Evolutionary conservation across 2,329 filamentous ascomycete genomes (phyloP).

Genomic region (Aspergillus bombycis): DNA sequence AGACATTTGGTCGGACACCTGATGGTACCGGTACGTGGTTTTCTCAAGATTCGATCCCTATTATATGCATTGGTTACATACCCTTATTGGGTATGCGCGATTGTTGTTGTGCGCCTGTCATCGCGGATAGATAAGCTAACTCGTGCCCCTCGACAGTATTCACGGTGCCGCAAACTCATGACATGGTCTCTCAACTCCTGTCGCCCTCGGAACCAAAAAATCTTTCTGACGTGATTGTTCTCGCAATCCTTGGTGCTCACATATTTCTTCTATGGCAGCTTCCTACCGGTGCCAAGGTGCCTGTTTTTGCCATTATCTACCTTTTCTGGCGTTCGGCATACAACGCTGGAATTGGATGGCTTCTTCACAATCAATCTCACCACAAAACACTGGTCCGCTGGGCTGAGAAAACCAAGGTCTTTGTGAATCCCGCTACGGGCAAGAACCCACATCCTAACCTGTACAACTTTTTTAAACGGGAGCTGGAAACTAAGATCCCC

Average conservation of each 20-base stretch:
- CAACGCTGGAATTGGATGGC: constrained; percentile 89
- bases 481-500: constrained; percentile 93
- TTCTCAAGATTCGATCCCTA: background rate
- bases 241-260: constrained; percentile 75
- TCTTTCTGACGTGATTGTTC: constrained; percentile 78
- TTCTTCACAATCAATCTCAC: constrained; percentile 87
- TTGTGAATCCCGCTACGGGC: constrained; percentile 79
- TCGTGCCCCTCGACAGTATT: constrained; percentile 67
- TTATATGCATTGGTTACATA: background rate
- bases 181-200: constrained; percentile 97
- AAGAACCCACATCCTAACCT: constrained; percentile 80
- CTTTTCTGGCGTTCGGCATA: constrained; percentile 91
- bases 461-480: constrained; percentile 80
- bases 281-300: constrained; percentile 69
- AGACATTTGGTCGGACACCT: constrained; percentile 88
- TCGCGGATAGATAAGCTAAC: constrained; percentile 18
- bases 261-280: constrained; percentile 74
- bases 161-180: constrained; percentile 91
- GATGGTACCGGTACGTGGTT: constrained; percentile 78
- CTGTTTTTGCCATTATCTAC: constrained; percentile 80
- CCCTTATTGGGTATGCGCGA: background rate
- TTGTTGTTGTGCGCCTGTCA: background rate
- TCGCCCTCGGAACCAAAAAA: constrained; percentile 96
- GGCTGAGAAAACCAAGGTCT: constrained; percentile 83
- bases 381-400: constrained; percentile 83